These are phyloP conservation scores for Pogostemon cablin DNA, from an alignment of 257 asterid genomes.

Conservation along the genomic window DNA sequence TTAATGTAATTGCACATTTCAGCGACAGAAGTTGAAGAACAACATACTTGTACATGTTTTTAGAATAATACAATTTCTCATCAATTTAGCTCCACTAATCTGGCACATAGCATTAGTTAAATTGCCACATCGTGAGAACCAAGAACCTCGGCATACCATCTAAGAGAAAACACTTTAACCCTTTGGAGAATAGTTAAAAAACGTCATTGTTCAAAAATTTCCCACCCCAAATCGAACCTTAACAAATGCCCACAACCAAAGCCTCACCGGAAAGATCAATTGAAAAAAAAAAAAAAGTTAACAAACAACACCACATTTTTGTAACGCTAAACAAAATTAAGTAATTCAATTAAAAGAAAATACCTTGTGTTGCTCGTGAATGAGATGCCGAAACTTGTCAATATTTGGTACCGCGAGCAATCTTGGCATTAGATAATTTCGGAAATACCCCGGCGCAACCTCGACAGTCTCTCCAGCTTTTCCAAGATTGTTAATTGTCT, in stretches of 20 bases:
- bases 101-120: not conserved
- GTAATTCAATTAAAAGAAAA: constrained; percentile 10
- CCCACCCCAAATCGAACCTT: not conserved
- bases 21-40: not conserved
- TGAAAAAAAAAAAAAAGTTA: not conserved
- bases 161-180: not conserved
- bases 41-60: not conserved
- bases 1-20: not conserved
- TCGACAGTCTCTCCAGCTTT: constrained; percentile 90
- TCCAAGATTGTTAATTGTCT: constrained; percentile 81
- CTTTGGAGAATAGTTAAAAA: constrained; percentile 3
- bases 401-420: constrained; percentile 87
- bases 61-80: not conserved
- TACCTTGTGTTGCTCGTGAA: constrained; percentile 91
- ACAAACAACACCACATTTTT: constrained; percentile 4
- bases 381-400: constrained; percentile 76
- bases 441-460: constrained; percentile 95
- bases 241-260: not conserved
- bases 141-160: not conserved
- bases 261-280: not conserved
- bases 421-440: constrained; percentile 97
- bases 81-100: constrained; percentile 2
- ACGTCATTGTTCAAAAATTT: constrained; percentile 11
- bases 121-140: not conserved
- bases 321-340: not conserved